Percentiles rank a stretch among this genome's conserved stretches.
Conservation (phyloP, 495 filamentous ascomycete species). For the Friedmanniomyces simplex region DNA sequence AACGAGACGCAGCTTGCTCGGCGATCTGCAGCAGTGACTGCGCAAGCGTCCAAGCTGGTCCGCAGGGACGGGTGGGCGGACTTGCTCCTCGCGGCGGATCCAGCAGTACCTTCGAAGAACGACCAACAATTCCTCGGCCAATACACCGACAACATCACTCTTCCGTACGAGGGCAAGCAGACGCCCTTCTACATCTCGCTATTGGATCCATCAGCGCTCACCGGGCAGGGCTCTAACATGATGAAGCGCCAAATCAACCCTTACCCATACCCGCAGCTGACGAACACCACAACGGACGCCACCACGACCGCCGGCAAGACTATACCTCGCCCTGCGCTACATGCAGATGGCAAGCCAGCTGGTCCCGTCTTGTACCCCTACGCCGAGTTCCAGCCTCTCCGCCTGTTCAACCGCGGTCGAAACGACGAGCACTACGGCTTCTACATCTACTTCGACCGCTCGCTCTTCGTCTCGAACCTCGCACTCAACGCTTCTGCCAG, state of each 20-base stretch:
- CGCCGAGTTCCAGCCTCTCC: conserved; percentile 64
- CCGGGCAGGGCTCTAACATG: not conserved
- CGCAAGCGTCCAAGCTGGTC: not conserved
- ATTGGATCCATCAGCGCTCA: conserved; percentile 15
- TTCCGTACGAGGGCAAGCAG: conserved; percentile 51
- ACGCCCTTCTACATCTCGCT: conserved; percentile 59
- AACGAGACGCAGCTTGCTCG: conserved; percentile 26
- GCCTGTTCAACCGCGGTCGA: conserved; percentile 72
- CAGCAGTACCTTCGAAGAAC: conserved; percentile 51
- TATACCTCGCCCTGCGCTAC: conserved; percentile 33
- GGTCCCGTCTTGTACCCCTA: conserved; percentile 58
- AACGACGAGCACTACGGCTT: conserved; percentile 85
- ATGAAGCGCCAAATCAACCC: conserved; percentile 5
- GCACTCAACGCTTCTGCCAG: not conserved
- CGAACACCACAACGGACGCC: conserved; percentile 19
- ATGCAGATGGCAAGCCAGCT: conserved; percentile 59
- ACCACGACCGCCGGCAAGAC: conserved; percentile 14
- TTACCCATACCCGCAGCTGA: conserved; percentile 7
- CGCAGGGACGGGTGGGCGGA: conserved; percentile 3
- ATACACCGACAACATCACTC: conserved; percentile 59
- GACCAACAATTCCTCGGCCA: conserved; percentile 74
- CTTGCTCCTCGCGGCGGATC: conserved; percentile 44
- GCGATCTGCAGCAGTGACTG: not conserved
- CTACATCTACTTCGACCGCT: conserved; percentile 83
- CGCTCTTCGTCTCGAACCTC: conserved; percentile 62